A percentile compares a stretch with the other conserved stretches of the same genome.
Evolutionary conservation across 345 rosid species (phyloP).

Genomic region (Triadica sebifera): DNA sequence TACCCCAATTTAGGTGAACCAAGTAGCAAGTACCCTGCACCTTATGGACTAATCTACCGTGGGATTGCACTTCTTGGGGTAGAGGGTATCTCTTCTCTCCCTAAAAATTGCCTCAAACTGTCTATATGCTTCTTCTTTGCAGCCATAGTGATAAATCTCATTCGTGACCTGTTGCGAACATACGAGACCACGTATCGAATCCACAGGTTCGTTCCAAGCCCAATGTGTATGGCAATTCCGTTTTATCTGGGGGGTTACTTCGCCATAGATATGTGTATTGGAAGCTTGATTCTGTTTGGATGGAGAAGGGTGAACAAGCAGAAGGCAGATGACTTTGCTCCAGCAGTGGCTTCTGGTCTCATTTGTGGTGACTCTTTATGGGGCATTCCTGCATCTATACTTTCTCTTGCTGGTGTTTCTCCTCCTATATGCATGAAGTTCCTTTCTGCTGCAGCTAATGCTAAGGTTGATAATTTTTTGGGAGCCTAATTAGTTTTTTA

Average conservation of each 20-base stretch:
- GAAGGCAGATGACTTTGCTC: conserved; percentile 51
- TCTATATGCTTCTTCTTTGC: conserved; percentile 50
- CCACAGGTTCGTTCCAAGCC: conserved; percentile 67
- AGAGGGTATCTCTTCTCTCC: conserved; percentile 63
- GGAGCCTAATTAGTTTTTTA: background rate
- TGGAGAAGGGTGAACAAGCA: conserved; percentile 58
- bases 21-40: conserved; percentile 67
- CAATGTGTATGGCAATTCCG: conserved; percentile 98
- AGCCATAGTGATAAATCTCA: conserved; percentile 47
- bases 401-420: conserved; percentile 55
- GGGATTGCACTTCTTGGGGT: conserved; percentile 80
- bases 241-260: conserved; percentile 85
- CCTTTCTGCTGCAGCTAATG: conserved; percentile 52
- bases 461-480: conserved; percentile 56
- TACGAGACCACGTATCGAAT: conserved; percentile 35
- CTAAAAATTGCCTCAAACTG: conserved; percentile 60
- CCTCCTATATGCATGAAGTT: conserved; percentile 96
- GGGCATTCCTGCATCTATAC: conserved; percentile 84
- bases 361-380: conserved; percentile 90
- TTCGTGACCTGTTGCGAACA: conserved; percentile 26
- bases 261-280: conserved; percentile 84
- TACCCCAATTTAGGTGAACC: conserved; percentile 66
- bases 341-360: conserved; percentile 84
- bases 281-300: conserved; percentile 68
- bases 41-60: conserved; percentile 61